These are phyloP conservation scores for Chloris gayana DNA, from an alignment of 176 grass and related monocot species.

Conservation along the genomic window DNA sequence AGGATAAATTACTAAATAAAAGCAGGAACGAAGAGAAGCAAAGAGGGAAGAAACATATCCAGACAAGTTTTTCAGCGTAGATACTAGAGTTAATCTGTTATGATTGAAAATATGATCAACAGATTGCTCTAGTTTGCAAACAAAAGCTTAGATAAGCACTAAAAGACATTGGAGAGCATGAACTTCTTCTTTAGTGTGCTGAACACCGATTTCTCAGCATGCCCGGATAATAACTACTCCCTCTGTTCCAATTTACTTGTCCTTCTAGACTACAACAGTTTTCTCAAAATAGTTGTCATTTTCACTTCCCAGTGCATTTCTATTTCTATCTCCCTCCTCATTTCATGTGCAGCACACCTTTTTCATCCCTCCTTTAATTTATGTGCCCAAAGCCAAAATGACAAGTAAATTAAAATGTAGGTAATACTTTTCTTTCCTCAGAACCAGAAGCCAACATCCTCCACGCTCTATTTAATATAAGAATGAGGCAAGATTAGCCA, in stretches of 20 bases:
- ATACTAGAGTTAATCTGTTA: neutral
- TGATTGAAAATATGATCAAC: neutral
- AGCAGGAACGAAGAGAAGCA: neutral
- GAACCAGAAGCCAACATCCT: neutral
- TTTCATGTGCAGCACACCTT: too few relatives aligned
- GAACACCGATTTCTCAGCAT: neutral
- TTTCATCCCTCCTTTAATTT: too few relatives aligned
- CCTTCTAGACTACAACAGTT: too few relatives aligned
- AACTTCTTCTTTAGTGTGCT: neutral
- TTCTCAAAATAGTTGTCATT: too few relatives aligned
- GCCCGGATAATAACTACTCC: neutral
- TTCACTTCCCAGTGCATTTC: too few relatives aligned
- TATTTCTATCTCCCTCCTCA: too few relatives aligned
- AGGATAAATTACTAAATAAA: conserved; percentile 4
- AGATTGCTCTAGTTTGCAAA: neutral
- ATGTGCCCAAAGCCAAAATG: too few relatives aligned
- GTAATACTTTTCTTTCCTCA: neutral
- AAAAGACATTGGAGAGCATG: neutral
- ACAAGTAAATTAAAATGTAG: too few relatives aligned
- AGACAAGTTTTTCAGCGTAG: conserved; percentile 1
- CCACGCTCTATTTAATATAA: neutral
- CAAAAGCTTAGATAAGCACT: neutral
- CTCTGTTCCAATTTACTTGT: too few relatives aligned
- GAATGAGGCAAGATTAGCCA: neutral
- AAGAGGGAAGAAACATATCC: neutral